Evolutionary conservation across 805 yeast genomes (phyloP).

Genomic region (Yarrowia sp.): DNA sequence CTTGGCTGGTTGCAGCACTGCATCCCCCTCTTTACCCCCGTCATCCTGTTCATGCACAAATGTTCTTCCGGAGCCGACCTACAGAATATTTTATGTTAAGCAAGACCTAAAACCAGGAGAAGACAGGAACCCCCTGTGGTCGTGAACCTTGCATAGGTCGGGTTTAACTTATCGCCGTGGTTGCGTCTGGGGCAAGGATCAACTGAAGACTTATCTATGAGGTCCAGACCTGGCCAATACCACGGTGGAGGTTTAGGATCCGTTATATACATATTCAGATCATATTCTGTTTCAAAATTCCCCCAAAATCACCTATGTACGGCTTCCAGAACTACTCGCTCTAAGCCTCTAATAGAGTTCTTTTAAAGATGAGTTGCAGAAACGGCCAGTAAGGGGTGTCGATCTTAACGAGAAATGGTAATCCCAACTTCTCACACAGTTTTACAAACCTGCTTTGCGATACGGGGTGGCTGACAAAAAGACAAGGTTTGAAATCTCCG

Average conservation of each 20-base stretch:
- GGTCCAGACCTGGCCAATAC: too few species aligned
- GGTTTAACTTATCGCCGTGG: neutral
- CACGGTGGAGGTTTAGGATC: too few species aligned
- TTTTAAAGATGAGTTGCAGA: neutral
- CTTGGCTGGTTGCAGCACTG: too few species aligned
- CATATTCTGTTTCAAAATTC: too few species aligned
- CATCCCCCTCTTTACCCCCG: neutral
- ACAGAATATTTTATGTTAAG: neutral
- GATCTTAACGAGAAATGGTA: neutral
- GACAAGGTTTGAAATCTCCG: neutral
- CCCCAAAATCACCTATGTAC: neutral
- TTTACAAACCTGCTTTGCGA: neutral
- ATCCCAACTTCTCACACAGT: neutral
- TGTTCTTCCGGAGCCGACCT: neutral
- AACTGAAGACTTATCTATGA: too few species aligned
- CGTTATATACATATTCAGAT: too few species aligned
- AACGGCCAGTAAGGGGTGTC: neutral
- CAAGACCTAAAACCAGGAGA: neutral
- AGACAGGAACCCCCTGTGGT: neutral
- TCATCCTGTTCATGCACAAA: neutral
- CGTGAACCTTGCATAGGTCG: slow-evolving; percentile 9
- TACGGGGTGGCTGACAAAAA: neutral
- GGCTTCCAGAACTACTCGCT: too few species aligned
- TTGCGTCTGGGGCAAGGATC: too few species aligned
- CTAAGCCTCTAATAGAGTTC: neutral